Evolutionary conservation across 2,329 filamentous ascomycete genomes (phyloP), one percentile per base, ranked within the genome.

Genomic region (Neonectria punicea): DNA sequence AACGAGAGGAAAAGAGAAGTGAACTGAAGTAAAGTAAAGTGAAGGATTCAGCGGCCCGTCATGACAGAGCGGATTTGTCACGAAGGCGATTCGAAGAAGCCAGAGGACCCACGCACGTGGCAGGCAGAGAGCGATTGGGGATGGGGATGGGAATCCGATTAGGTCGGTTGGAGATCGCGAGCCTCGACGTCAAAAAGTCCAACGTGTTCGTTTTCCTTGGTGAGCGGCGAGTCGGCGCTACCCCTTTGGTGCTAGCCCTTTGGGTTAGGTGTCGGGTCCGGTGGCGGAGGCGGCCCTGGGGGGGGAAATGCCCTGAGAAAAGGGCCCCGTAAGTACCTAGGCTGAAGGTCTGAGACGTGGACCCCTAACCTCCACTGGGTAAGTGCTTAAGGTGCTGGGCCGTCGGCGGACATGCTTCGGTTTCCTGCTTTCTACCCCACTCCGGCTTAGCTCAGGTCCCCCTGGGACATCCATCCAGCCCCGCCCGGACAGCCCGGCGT

Each of bases 101-200:
- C 30, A 30, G 69, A 57, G 30, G 65, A 63, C 70, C 70, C 70
- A 75, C 73, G 76, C 77, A 78, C 75, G 77, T 78, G 75, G 73
- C 71, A 74, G 67, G 66, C 63, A 61, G 61, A 56, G 70, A 70
- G 65, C 65, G 59, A 64, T 51, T 50, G 47, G 43, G 56, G 53
- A 57, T 51, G 61, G 61, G 50, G 50, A 56, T 51, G 61, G 61
- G 50, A 56, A 61, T 61, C 46, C 50, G 61, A 53, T 63, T 54
- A 50, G 51, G 39, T 44, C 51, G 44, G 51, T 22, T 25, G 18
- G 20, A 58, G 58, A 65, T 61, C 61, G 50, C 62, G 61, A 63
- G 47, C 58, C 53, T 64, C 61, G 41, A 49, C 47, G 57, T 63
- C 60, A 62, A 71, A 74, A 75, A 75, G 65, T 65, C 69, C 73